Conservation (phyloP, 768 basidiomycete species). For the Pleurotus pulmonarius region DNA sequence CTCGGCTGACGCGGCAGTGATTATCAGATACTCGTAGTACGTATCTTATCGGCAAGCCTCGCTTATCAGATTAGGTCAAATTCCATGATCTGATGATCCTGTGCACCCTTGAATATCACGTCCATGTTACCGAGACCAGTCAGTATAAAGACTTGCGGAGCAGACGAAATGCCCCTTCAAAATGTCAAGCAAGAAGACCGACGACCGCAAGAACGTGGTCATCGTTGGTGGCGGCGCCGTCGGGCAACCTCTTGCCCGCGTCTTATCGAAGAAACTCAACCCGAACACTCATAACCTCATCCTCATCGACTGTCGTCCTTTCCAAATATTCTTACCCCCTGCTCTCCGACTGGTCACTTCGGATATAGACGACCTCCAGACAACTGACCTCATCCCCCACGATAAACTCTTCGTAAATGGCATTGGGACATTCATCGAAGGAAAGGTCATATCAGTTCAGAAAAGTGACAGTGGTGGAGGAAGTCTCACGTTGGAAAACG, state of each 20-base stretch:
- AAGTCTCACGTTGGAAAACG: slow-evolving; percentile 43
- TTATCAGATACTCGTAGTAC: too few species aligned
- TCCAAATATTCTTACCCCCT: slow-evolving; percentile 45
- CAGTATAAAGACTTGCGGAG: too few species aligned
- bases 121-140: too few species aligned
- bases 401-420: slow-evolving; percentile 44
- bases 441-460: slow-evolving; percentile 28
- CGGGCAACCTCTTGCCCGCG: slow-evolving; percentile 40
- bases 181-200: slow-evolving; percentile 12
- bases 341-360: slow-evolving; percentile 51
- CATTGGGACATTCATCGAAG: slow-evolving; percentile 43
- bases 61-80: too few species aligned
- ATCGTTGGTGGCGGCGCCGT: slow-evolving; percentile 59
- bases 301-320: slow-evolving; percentile 51
- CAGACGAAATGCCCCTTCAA: too few species aligned
- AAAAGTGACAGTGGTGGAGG: slow-evolving; percentile 30
- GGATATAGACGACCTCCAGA: slow-evolving; percentile 37
- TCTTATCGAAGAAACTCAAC: slow-evolving; percentile 49
- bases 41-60: too few species aligned
- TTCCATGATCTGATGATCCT: too few species aligned
- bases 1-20: too few species aligned
- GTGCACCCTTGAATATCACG: too few species aligned
- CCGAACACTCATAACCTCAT: slow-evolving; percentile 43
- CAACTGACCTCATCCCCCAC: slow-evolving; percentile 44
- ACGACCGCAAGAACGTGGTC: slow-evolving; percentile 30